These are phyloP conservation scores for Areca catechu DNA, from an alignment of 176 grass and related monocot genomes.

Conservation along the genomic window DNA sequence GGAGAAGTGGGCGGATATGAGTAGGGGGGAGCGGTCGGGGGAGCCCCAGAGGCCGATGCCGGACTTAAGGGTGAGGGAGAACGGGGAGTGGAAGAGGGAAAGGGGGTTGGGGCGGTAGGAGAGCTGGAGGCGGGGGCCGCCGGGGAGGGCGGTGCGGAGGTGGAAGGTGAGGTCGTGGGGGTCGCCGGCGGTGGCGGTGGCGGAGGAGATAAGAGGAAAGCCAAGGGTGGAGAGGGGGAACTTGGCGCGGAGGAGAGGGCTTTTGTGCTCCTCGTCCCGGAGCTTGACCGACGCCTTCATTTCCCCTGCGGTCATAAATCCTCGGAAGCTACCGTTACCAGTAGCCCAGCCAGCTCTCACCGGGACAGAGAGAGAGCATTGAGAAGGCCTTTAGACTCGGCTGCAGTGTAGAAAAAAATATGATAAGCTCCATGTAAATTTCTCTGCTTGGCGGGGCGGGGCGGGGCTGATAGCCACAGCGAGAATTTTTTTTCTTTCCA, in stretches of 20 bases:
- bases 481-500: no score
- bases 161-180: neutral
- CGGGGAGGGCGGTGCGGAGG: neutral
- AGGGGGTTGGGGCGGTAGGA: neutral
- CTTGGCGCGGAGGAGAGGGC: neutral
- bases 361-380: no score
- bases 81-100: neutral
- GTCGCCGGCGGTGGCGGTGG: neutral
- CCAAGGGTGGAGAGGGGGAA: neutral
- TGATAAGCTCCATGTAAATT: no score
- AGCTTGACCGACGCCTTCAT: constrained; percentile 5
- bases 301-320: neutral
- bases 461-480: no score
- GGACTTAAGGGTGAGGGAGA: neutral
- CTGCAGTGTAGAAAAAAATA: no score
- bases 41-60: constrained; percentile 1
- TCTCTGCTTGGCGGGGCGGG: no score
- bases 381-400: no score
- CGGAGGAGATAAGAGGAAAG: neutral
- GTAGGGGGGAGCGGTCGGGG: neutral
- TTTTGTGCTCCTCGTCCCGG: neutral
- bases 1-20: neutral
- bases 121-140: neutral
- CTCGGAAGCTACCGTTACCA: no score
- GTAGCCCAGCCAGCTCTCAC: no score